Conservation (phyloP, 139 green algal species). For the Asterochloris sp. region DNA sequence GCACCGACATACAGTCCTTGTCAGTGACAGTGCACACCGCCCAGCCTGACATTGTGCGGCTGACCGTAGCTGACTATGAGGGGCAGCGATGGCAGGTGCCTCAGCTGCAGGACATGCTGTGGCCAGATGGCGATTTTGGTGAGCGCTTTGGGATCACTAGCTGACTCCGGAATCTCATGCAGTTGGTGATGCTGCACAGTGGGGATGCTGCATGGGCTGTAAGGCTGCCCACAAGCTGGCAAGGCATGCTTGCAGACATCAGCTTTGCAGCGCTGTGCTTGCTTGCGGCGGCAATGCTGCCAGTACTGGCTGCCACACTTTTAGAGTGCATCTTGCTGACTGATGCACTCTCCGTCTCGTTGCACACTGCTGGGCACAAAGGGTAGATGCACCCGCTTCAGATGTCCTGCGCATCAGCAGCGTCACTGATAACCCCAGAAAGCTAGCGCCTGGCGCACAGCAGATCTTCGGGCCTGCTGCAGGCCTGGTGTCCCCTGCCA, state of each 20-base stretch:
- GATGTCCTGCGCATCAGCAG: too few species aligned
- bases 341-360: too few species aligned
- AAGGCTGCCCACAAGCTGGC: too few species aligned
- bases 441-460: too few species aligned
- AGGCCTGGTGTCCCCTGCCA: too few species aligned
- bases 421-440: too few species aligned
- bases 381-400: too few species aligned
- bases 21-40: neutral
- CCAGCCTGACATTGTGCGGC: slow-evolving; percentile 9
- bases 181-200: neutral
- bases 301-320: too few species aligned
- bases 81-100: slow-evolving; percentile 38
- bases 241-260: neutral
- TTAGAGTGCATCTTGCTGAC: too few species aligned
- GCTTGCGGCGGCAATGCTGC: neutral
- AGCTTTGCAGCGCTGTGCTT: neutral
- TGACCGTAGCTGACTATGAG: slow-evolving; percentile 25
- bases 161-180: neutral
- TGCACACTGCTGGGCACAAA: too few species aligned
- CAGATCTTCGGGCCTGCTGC: too few species aligned
- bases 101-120: neutral
- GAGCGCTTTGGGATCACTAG: neutral
- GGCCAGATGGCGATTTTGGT: neutral
- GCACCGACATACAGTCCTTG: slow-evolving; percentile 23
- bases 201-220: neutral